Conservation (phyloP, 208 protist genomes). For the Trypanosoma rangeli region DNA sequence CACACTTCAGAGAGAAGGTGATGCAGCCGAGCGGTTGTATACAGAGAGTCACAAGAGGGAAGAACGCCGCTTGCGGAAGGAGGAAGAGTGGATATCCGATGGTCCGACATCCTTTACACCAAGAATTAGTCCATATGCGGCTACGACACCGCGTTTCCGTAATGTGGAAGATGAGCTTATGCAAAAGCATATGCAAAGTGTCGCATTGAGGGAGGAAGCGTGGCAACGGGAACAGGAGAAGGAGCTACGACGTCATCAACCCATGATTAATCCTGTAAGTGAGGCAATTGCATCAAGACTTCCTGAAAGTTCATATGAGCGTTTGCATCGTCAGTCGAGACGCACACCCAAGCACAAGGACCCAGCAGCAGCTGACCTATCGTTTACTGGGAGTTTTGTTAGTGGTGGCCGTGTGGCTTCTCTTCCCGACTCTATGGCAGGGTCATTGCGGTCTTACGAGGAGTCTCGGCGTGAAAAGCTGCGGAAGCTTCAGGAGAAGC, state of each 20-base stretch:
- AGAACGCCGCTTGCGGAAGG: conserved; percentile 43
- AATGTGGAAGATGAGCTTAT: conserved; percentile 37
- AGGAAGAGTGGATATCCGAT: conserved; percentile 19
- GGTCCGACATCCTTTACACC: conserved; percentile 39
- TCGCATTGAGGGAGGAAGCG: conserved; percentile 21
- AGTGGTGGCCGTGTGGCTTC: conserved; percentile 13
- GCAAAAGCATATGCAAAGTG: conserved; percentile 32
- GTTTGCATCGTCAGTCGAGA: conserved; percentile 31
- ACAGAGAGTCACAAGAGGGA: conserved; percentile 41
- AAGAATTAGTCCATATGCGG: conserved; percentile 44
- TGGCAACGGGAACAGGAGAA: conserved; percentile 16
- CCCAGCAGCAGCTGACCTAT: background rate
- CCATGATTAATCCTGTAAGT: conserved; percentile 68
- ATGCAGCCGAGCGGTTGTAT: conserved; percentile 54
- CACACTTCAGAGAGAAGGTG: conserved; percentile 37
- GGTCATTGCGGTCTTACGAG: conserved; percentile 43
- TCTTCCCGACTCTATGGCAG: conserved; percentile 33
- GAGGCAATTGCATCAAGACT: conserved; percentile 60
- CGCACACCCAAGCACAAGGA: background rate
- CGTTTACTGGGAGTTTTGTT: conserved; percentile 1
- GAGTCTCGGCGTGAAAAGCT: conserved; percentile 46
- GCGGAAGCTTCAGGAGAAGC: conserved; percentile 34
- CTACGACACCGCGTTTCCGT: conserved; percentile 23
- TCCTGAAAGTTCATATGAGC: conserved; percentile 50
- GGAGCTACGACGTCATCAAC: conserved; percentile 33